Base-by-base conservation (phyloP, 2,329 filamentous ascomycete genomes). In the Hymenoscyphus scutula region DNA sequence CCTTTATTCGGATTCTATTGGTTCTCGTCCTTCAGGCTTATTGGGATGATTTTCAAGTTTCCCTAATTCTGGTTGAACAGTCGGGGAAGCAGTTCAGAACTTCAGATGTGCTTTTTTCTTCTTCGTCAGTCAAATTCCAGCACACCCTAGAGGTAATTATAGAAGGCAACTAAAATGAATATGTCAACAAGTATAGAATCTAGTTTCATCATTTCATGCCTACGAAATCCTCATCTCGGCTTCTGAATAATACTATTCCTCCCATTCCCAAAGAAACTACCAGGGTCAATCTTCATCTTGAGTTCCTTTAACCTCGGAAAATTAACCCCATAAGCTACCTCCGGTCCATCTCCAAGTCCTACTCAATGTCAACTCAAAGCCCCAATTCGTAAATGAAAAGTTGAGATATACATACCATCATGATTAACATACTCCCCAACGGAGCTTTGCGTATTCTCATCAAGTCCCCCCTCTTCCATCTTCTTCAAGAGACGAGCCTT, bases 281-380 rank as follows among this genome's bases (percentile, higher is more conserved):
- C 72, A 2, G 80, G 78, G 66, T 82, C 80, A 62, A 80, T 82
- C 59, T 73, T 73, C 23, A 73, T 75, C 71, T 82, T 82, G 48
- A 82, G 67, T 5, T 69, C 66, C 65, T 77, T 75, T 53, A 82
- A 66, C 7, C 75, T 70, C 2, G 67, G 65, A 45, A 77, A 76
- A 60, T 81, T 80, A 13, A 73, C 73, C 2, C 80, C 80, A 65
- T 80, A 81, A 48, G 80, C 53, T 4, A 30, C 37, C 48, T 67
- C 59, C 15, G 64, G 67, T 34, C 48, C 45, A 2, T 58, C 27
- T 37, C 64, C 64, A 55, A 65, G 45, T 55, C 63, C 68, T 70
- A 53, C 13, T 48, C 1, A 6, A 29, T 41, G 51, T 65, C 58
- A 63, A 59, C 48, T 29, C 27, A 19, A n/a, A 30, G 11, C 37